Evolutionary conservation across 768 basidiomycete species (phyloP).

Genomic region (Suillus ampliporus): DNA sequence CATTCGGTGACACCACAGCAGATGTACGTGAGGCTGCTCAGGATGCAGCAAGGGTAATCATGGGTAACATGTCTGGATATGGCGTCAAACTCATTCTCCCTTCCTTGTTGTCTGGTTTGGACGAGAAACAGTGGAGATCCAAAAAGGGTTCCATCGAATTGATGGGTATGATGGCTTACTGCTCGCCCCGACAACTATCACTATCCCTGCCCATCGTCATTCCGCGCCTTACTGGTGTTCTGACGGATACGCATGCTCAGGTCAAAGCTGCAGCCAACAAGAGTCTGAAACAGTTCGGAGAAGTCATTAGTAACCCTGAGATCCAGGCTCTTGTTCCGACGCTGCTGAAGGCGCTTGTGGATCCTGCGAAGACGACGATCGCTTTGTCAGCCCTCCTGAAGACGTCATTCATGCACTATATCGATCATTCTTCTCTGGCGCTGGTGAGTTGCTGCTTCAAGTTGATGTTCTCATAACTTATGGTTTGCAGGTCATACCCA

Average conservation of each 20-base stretch:
- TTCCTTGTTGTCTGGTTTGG: conserved; percentile 84
- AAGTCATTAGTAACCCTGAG: conserved; percentile 98
- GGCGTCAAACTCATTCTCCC: conserved; percentile 96
- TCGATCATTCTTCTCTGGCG: conserved; percentile 95
- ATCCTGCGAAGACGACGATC: conserved; percentile 87
- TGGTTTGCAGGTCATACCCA: conserved; percentile 78
- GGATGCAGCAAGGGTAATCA: conserved; percentile 91
- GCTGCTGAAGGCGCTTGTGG: conserved; percentile 93
- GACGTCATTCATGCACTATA: conserved; percentile 97
- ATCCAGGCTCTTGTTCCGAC: conserved; percentile 89
- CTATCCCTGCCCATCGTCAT: conserved; percentile 96
- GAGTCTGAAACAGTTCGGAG: conserved; percentile 96
- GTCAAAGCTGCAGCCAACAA: conserved; percentile 92
- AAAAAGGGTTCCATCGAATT: conserved; percentile 98
- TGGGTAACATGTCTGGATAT: conserved; percentile 93
- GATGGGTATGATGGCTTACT: conserved; percentile 98
- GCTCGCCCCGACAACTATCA: conserved; percentile 93
- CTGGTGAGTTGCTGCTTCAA: conserved; percentile 56
- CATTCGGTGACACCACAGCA: conserved; percentile 84
- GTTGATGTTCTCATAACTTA: conserved; percentile 8
- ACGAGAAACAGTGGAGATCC: conserved; percentile 98
- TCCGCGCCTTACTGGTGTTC: conserved; percentile 90
- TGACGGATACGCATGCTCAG: conserved; percentile 98
- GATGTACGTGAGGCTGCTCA: conserved; percentile 95
- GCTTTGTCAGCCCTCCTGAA: conserved; percentile 88